Evolutionary conservation across 1,139 yeast genomes (phyloP), one percentile per base, ranked within the genome.

Genomic region (Suhomyces coccinellae): DNA sequence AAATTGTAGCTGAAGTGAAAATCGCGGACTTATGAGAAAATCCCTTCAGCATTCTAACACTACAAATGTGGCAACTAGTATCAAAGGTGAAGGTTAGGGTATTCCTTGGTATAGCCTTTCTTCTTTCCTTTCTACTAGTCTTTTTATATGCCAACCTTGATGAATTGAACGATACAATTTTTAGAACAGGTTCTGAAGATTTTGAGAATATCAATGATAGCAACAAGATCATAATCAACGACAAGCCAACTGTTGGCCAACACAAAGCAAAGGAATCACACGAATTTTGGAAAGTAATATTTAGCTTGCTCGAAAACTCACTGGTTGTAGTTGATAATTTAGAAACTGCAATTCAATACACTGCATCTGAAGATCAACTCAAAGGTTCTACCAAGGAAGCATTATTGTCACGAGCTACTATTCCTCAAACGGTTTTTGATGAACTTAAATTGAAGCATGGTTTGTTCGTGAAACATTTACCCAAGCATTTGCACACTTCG

Each of bases 381-480:
- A 48, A 54, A 12, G 67, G 67, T 1, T 56, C 58, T 10, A 61
- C 67, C 7, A 66, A 66, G 46, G 61, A 59, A 5, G 59, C 54
- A 2, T 56, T 71, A 26, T 49, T 66, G 15, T 62, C 71, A 1
- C 65, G 63, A 42, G 73, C 73, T 1, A 44, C 42, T 6, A 58
- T 71, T 1, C 49, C 63, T 0, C 62, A 58, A 5, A 60, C 57
- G 4, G 57, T 61, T 8, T 43, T 60, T 6, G 43, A 56, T 2
- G 66, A 66, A 39, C 47, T 71, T 24, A 58, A 52, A 38, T 27
- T 34, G 8, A 66, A 65, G 38, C 75, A 71, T 49, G 33, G 46
- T 4, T 46, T 51, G 5, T 55, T 68, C 1, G 49, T 65, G 30
- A 40, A 50, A 6, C 52, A 54, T 22, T 52, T 71, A 20, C 75